Evolutionary conservation across 176 grass and related monocot genomes (phyloP), one percentile per base, ranked within the genome.

Genomic region (Tillandsia leiboldiana): DNA sequence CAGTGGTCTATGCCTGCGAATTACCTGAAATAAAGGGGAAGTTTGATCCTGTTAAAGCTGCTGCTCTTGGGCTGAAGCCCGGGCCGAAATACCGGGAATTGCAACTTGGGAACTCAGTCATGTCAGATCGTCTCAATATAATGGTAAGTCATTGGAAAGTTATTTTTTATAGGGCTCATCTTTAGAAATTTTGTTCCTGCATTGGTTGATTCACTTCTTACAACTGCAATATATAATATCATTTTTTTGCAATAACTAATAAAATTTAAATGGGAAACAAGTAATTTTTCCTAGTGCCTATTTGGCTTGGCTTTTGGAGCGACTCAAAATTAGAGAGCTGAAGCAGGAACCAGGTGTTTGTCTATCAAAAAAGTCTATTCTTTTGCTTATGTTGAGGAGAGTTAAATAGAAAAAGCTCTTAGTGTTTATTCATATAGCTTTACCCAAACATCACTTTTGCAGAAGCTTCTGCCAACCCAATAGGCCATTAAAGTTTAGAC

Each of bases 1-100:
- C 93, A 78, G 85, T 97, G 65, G 82, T 97, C 53, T 97, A 97
- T 87, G 82, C 79, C 1, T 97, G 93, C 69, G 89, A 97, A 72
- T 72, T 97, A 75, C 69, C 89, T 68, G 93, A 97, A 76, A 86
- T 97, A 75, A 92, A 87, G 75, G 93, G 93, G 73, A 97, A 97
- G 67, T 97, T 97, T 82, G 89, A 97, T 71, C 89, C 86, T 51
- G 75, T 67, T 73, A 97, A 92, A 83, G 93, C 93, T 48, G 77
- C 71, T 48, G 62, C 83, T 18, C 82, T 92, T 82, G 86, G 84
- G 68, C 81, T 97, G 47, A 79, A 66, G 71, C 89, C 79, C 56
- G 89, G 93, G 48, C 89, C 93, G 12, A 97, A 90, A 59, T 97
- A 90, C 65, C 86, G 89, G 65, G 79, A 97, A 70, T 69, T 97